Evolutionary conservation across 2,329 filamentous ascomycete genomes (phyloP), one percentile per base, ranked within the genome.

Genomic region (Claviceps lovelessii): DNA sequence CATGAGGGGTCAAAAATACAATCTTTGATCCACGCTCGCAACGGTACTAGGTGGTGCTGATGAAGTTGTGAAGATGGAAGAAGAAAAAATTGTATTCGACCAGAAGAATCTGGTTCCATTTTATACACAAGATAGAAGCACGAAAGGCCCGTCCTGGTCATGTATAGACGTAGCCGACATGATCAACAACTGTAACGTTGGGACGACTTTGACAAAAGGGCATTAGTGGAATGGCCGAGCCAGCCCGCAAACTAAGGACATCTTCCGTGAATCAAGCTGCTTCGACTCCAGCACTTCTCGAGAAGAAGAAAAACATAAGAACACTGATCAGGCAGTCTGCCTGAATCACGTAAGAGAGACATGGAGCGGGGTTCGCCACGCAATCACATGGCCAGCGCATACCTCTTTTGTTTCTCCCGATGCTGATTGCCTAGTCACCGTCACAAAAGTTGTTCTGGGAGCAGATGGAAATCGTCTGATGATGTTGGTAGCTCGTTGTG

Each of bases 1-100:
- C 61, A 63, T 63, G 47, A 54, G 59, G 52, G 23, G 13, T 13
- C 9, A 8, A n/a, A 33, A 49, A 31, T 19, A 39, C 31, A 19
- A 35, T 10, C 17, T 11, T 33, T 49, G 29, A 31, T 35, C 13
- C 13, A 28, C 33, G 51, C 33, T 47, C 19, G 11, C 51, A 37
- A 41, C 8, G 42, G 47, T 8, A 17, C 8, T 29, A 13, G 17
- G n/a, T 42, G 8, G 29, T 35, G 46, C 28, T 54, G 52, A 52
- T 33, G 15, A 33, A 23, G 35, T 29, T 39, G 11, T 10, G 9
- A 23, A 39, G 8, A 10, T 23, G 23, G 23, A n/a, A 28, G 35
- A 41, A 23, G n/a, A n/a, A 6, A 13, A 28, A 47, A 23, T 7
- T 28, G 35, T 6, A n/a, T 33, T 23, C 33, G 7, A 31, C 19